Evolutionary conservation across 2,329 filamentous ascomycete genomes (phyloP).

Genomic region (Botrytis squamosa): DNA sequence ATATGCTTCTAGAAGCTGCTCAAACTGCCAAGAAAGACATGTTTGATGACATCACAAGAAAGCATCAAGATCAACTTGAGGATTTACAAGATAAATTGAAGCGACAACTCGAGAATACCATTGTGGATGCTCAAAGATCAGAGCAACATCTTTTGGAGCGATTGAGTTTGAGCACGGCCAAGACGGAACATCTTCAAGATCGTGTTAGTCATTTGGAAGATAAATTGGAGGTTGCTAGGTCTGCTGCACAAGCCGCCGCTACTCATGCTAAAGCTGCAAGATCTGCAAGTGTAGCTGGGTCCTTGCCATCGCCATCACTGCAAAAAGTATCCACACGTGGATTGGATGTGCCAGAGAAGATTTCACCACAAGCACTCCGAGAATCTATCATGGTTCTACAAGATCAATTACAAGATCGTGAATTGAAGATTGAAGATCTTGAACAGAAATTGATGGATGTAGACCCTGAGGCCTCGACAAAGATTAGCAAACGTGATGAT

Average conservation of each 20-base stretch:
- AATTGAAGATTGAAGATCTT: conserved; percentile 83
- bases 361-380: conserved; percentile 89
- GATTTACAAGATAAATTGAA: conserved; percentile 75
- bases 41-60: conserved; percentile 51
- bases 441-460: conserved; percentile 67
- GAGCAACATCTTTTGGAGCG: conserved; percentile 80
- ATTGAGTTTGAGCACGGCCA: conserved; percentile 77
- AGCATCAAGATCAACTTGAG: conserved; percentile 68
- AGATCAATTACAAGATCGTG: conserved; percentile 92
- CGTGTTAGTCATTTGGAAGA: conserved; percentile 83
- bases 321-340: conserved; percentile 42
- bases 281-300: conserved; percentile 21
- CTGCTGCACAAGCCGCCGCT: conserved; percentile 62
- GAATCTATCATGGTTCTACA: conserved; percentile 96
- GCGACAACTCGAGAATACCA: conserved; percentile 67
- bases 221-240: conserved; percentile 83
- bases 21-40: conserved; percentile 63
- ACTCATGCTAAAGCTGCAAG: conserved; percentile 36
- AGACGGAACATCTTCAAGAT: conserved; percentile 82
- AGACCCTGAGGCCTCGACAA: conserved; percentile 75
- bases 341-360: conserved; percentile 70
- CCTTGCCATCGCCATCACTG: conserved; percentile 22
- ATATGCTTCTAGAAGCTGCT: conserved; percentile 81
- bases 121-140: conserved; percentile 77
- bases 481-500: conserved; percentile 87